Percentiles rank a stretch among this genome's conserved stretches.
phyloP scores from a whole-genome alignment of 352 stramenopile species.

The Phytopythium boreale region DNA sequence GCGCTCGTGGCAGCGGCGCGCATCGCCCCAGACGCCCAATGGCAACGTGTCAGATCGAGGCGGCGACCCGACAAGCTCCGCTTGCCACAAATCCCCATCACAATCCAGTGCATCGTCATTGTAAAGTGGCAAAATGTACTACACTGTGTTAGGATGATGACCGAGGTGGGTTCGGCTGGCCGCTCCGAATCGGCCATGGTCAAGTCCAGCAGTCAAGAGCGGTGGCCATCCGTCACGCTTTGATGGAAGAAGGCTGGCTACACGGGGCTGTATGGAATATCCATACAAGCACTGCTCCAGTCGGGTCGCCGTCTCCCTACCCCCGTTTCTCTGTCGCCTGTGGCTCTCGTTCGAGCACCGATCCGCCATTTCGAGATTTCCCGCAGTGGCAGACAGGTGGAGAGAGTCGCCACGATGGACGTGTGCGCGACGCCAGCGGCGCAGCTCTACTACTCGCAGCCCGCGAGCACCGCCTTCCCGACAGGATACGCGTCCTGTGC shows the following conservation, averaged over 20 bases:
- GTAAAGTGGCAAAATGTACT: not conserved
- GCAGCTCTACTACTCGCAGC: slow-evolving; percentile 5
- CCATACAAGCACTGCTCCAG: no score
- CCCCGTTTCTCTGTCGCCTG: not conserved
- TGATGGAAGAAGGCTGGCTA: not conserved
- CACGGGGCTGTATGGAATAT: not conserved
- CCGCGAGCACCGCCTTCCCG: not conserved
- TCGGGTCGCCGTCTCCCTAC: no score
- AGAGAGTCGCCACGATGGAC: not conserved
- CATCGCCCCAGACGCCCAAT: not conserved
- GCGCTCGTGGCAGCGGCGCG: not conserved
- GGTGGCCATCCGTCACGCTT: not conserved
- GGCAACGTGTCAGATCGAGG: not conserved
- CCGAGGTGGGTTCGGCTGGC: not conserved
- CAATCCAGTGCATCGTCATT: not conserved
- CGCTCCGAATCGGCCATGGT: not conserved
- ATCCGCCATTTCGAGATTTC: not conserved
- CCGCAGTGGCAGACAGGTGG: no score
- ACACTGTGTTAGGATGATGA: not conserved
- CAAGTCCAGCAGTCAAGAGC: not conserved
- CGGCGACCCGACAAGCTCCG: not conserved
- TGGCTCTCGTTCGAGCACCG: not conserved
- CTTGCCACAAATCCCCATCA: not conserved
- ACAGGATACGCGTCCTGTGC: not conserved
- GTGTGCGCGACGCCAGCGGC: not conserved